Conservation (phyloP, 345 rosid species). For the Aurinia saxatilis region DNA sequence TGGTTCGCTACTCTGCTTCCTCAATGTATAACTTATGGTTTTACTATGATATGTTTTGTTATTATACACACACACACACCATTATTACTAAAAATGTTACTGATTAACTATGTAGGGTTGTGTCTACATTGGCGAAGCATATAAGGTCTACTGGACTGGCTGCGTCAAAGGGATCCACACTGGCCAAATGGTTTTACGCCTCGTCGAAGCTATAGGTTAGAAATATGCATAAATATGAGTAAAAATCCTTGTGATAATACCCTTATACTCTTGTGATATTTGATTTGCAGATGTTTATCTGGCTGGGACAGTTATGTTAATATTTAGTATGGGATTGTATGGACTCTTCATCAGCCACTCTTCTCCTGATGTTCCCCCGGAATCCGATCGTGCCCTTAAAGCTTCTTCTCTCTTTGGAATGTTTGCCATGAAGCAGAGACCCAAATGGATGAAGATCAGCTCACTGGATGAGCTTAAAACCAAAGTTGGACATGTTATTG, state of each 20-base stretch:
- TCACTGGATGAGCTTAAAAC: conserved; percentile 85
- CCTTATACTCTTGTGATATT: not conserved
- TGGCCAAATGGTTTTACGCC: conserved; percentile 78
- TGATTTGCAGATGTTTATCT: conserved; percentile 77
- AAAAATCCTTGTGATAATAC: not conserved
- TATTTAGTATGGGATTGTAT: conserved; percentile 89
- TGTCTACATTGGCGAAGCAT: conserved; percentile 68
- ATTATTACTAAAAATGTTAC: not conserved
- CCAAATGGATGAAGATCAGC: conserved; percentile 94
- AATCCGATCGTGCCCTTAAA: conserved; percentile 65
- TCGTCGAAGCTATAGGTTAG: conserved; percentile 90
- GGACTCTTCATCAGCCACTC: conserved; percentile 79
- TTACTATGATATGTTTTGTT: not conserved
- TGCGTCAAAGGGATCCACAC: conserved; percentile 75
- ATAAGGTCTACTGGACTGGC: conserved; percentile 74
- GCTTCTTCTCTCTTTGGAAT: conserved; percentile 91
- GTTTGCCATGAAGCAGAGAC: conserved; percentile 92
- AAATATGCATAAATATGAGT: not conserved
- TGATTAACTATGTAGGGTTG: conserved; percentile 49
- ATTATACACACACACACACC: not conserved
- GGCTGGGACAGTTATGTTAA: conserved; percentile 92
- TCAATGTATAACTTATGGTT: conserved; percentile 48
- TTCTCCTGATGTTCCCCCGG: conserved; percentile 36
- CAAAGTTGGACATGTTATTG: conserved; percentile 91
- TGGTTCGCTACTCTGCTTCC: conserved; percentile 81